Evolutionary conservation across 148 eudicot species (phyloP).

Genomic region (Drosera capensis): DNA sequence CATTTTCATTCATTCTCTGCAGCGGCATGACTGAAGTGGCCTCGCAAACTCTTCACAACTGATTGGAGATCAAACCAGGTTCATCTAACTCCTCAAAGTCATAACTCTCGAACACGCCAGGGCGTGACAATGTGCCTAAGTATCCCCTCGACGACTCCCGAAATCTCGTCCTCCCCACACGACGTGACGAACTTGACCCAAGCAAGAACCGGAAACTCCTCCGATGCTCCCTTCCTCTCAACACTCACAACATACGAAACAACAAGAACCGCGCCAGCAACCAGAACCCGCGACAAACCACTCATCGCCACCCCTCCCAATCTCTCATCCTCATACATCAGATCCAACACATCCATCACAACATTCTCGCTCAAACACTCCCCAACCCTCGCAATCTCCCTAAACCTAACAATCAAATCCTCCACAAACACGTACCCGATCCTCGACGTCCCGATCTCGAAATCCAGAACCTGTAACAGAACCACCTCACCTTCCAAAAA

Average conservation of each 20-base stretch:
- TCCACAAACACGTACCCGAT: slow-evolving; percentile 36
- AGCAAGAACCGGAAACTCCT: slow-evolving; percentile 68
- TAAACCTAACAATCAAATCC: slow-evolving; percentile 40
- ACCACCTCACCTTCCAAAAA: slow-evolving; percentile 56
- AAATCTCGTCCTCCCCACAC: slow-evolving; percentile 15
- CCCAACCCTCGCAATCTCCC: slow-evolving; percentile 48
- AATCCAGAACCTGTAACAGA: slow-evolving; percentile 29
- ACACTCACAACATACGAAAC: slow-evolving; percentile 49
- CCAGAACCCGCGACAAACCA: slow-evolving; percentile 26
- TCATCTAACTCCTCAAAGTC: no score
- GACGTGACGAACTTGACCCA: slow-evolving; percentile 42
- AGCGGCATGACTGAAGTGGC: no score
- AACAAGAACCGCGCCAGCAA: slow-evolving; percentile 44
- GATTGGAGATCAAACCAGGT: no score
- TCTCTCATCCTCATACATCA: slow-evolving; percentile 58
- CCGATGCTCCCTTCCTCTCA: slow-evolving; percentile 41
- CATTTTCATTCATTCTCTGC: no score
- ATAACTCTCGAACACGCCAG: no score
- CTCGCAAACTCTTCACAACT: no score
- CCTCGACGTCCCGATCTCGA: slow-evolving; percentile 46
- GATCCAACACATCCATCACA: slow-evolving; percentile 77
- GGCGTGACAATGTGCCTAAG: slow-evolving; percentile 10
- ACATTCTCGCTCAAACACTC: slow-evolving; percentile 46
- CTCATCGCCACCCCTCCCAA: slow-evolving; percentile 2
- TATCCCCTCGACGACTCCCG: slow-evolving; percentile 10